Base-by-base conservation (phyloP, 345 rosid species). In the Durio zibethinus region DNA sequence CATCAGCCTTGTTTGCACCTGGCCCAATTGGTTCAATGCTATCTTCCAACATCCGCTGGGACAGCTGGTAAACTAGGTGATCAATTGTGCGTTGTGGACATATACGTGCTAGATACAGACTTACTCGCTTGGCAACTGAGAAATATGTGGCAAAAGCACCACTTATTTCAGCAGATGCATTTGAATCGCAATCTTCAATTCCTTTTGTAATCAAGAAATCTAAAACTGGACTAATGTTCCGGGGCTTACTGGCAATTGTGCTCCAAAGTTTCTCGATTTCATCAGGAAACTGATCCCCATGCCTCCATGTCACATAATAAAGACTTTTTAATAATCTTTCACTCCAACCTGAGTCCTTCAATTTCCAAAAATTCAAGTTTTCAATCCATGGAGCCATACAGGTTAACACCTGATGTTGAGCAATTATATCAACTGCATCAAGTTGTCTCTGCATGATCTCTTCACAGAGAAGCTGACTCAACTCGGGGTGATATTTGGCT, bases 341-440 rank as follows among this genome's bases (percentile, higher is more conserved):
- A 86, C 97, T 90, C 99, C 99, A 96, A 80, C 98, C 98, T 0
- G 99, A 92, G 80, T 96, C 99, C 88, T 92, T 96, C 74, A 93
- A 94, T 88, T 92, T 96, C 98, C 98, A 96, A 84, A 96, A 91
- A 83, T 96, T 92, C 68, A 96, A 94, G 73, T 96, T 96, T 85
- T 96, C 99, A 84, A 96, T 96, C 98, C 99, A 96, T 35, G 99
- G 99, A 84, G 99, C 99, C 99, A 96, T 92, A 83, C 99, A 96
- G 8, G 98, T 96, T 81, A 96, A 87, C 78, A 92, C 99, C 89
- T 95, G 99, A 87, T 95, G 99, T 83, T 93, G 99, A 47, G 98
- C 97, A 82, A 95, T 95, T 77, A 95, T 95, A 83, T 95, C 97
- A 64, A 95, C 99, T 72, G 98, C 99, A 81, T 95, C 99, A 73